phyloP scores from a whole-genome alignment of 2,329 filamentous ascomycete genomes.

The Fusarium oxysporum region DNA sequence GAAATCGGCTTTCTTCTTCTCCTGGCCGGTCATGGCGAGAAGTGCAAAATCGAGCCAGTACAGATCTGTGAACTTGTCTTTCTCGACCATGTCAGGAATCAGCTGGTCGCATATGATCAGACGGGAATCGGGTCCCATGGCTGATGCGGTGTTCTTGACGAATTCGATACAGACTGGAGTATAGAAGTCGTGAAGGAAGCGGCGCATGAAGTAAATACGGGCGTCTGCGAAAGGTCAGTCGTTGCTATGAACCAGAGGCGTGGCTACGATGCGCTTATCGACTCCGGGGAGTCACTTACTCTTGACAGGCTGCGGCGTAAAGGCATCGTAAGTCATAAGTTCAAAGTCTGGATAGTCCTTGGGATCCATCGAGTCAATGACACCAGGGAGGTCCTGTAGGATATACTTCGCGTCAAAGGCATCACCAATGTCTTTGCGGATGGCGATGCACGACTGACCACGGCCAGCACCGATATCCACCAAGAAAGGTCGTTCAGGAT shows the following conservation, averaged over 20 bases:
- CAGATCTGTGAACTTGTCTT: conserved; percentile 41
- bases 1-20: conserved; percentile 49
- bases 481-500: conserved; percentile 47
- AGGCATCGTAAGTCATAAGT: conserved; percentile 41
- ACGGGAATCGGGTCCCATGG: conserved; percentile 50
- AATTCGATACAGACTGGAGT: conserved; percentile 47
- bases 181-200: conserved; percentile 51
- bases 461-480: conserved; percentile 50
- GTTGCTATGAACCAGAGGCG: background rate
- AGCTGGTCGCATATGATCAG: conserved; percentile 52
- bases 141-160: conserved; percentile 46
- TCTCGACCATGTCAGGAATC: conserved; percentile 48
- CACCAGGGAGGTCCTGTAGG: conserved; percentile 51
- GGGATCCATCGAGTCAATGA: conserved; percentile 40
- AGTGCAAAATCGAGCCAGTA: conserved; percentile 51
- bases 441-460: conserved; percentile 48
- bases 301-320: conserved; percentile 37
- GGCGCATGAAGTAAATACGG: conserved; percentile 50
- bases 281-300: conserved; percentile 13
- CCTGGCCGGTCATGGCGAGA: conserved; percentile 49
- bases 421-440: conserved; percentile 43
- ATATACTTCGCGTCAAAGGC: conserved; percentile 45
- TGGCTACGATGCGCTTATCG: fast-evolving
- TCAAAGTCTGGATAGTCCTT: conserved; percentile 43
- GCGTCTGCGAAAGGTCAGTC: conserved; percentile 40